Conservation (phyloP, 2,329 filamentous ascomycete genomes). For the Colletotrichum musae region DNA sequence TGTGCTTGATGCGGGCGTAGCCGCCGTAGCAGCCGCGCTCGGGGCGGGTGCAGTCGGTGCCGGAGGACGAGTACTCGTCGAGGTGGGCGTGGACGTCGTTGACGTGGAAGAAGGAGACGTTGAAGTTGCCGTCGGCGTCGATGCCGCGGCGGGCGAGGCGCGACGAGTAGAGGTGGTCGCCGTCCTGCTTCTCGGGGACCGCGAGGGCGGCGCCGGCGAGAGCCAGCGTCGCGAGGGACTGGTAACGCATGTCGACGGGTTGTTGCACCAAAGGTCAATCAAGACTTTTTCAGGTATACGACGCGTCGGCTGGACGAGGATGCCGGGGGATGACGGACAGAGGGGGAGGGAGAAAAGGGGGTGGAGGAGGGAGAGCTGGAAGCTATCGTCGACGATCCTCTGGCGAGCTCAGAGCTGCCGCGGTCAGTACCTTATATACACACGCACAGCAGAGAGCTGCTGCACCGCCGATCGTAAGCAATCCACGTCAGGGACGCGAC, state of each 20-base stretch:
- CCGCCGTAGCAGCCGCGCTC: slow-evolving; percentile 74
- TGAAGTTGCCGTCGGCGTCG: slow-evolving; percentile 65
- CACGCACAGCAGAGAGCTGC: too few relatives aligned
- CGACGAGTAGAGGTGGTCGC: slow-evolving; percentile 65
- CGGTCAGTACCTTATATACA: too few relatives aligned
- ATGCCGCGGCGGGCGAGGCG: slow-evolving; percentile 64
- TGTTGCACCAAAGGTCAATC: slow-evolving; percentile 15
- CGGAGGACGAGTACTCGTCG: slow-evolving; percentile 73
- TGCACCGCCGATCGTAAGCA: too few relatives aligned
- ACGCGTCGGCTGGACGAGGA: slow-evolving; percentile 12
- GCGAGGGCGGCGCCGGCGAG: slow-evolving; percentile 48
- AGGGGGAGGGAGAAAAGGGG: background rate
- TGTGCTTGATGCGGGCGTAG: slow-evolving; percentile 74
- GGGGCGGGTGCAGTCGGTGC: slow-evolving; percentile 72
- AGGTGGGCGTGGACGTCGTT: slow-evolving; percentile 79
- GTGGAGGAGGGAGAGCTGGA: background rate
- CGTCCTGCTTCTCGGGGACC: slow-evolving; percentile 49
- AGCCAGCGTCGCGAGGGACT: slow-evolving; percentile 31
- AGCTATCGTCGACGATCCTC: background rate
- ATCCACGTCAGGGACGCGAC: background rate
- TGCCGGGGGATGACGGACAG: background rate
- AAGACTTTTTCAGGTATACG: slow-evolving; percentile 16
- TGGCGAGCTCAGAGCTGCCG: too few relatives aligned
- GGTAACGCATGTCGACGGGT: slow-evolving; percentile 22
- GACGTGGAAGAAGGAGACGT: slow-evolving; percentile 77